Percentiles rank a stretch among this genome's conserved stretches.
Conservation (phyloP, 805 yeast species). For the Isabelozyma gotoi region DNA sequence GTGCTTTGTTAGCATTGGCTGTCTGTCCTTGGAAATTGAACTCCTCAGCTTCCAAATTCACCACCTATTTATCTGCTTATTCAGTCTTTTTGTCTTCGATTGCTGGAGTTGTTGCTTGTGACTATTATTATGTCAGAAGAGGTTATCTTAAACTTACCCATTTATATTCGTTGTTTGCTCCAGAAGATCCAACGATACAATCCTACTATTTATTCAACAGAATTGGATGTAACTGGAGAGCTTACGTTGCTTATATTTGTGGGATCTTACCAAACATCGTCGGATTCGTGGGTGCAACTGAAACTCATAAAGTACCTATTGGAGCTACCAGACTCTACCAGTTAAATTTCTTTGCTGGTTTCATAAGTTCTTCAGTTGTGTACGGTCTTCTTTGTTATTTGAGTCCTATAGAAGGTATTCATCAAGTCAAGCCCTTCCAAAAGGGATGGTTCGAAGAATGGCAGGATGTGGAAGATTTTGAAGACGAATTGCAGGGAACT, state of each 20-base stretch:
- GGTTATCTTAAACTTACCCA: slow-evolving; percentile 67
- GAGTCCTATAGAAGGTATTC: slow-evolving; percentile 49
- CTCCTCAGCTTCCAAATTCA: slow-evolving; percentile 37
- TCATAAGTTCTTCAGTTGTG: slow-evolving; percentile 53
- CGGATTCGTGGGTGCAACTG: slow-evolving; percentile 85
- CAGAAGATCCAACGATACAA: slow-evolving; percentile 23
- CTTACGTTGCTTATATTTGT: slow-evolving; percentile 71
- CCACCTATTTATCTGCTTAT: slow-evolving; percentile 44
- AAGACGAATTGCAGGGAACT: slow-evolving; percentile 34
- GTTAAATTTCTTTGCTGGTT: slow-evolving; percentile 77
- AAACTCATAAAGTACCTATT: slow-evolving; percentile 61
- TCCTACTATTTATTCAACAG: slow-evolving; percentile 59
- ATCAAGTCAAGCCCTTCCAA: slow-evolving; percentile 39
- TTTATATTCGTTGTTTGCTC: slow-evolving; percentile 51
- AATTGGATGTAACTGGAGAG: slow-evolving; percentile 81
- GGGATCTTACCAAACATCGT: slow-evolving; percentile 84
- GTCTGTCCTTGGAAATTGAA: slow-evolving; percentile 45
- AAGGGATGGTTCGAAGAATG: slow-evolving; percentile 64
- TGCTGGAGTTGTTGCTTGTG: slow-evolving; percentile 43
- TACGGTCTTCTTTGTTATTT: slow-evolving; percentile 53
- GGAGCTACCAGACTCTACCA: slow-evolving; percentile 77
- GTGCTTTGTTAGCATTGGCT: slow-evolving; percentile 38
- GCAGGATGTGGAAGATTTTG: slow-evolving; percentile 65
- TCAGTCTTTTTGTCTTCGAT: slow-evolving; percentile 43
- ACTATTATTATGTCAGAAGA: slow-evolving; percentile 59